Evolutionary conservation across 2,329 filamentous ascomycete genomes (phyloP).

Genomic region (Fusarium abutilonis): DNA sequence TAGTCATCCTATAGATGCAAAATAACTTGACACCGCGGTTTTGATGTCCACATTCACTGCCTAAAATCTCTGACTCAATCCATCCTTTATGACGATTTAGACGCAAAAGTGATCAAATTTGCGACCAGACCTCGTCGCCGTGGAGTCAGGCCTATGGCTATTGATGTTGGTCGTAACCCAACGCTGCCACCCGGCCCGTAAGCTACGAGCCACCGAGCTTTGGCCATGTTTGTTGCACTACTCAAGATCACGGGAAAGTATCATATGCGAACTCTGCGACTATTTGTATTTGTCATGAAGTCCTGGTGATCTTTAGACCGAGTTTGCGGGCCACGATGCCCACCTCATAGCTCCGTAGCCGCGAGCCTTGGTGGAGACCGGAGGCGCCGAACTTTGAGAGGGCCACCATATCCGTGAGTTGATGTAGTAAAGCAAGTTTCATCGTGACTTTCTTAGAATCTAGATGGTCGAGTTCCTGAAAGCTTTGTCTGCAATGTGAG

Average conservation of each 20-base stretch:
- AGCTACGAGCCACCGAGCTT: conserved; percentile 8
- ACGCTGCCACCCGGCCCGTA: conserved; percentile 2
- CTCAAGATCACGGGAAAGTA: neutral
- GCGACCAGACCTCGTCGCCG: neutral
- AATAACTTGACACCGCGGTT: too few species aligned
- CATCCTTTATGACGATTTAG: too few species aligned
- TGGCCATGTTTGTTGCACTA: neutral
- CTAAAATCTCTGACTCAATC: too few species aligned
- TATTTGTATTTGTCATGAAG: conserved; percentile 24
- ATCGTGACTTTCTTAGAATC: neutral
- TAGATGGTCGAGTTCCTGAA: neutral
- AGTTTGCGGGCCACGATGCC: conserved; percentile 3
- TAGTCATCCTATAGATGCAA: too few species aligned
- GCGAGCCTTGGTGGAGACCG: conserved; percentile 3
- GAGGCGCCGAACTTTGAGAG: conserved; percentile 34
- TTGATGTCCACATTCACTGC: too few species aligned
- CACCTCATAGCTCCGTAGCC: neutral
- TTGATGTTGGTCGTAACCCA: neutral
- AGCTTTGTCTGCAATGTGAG: neutral
- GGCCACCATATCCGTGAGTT: neutral
- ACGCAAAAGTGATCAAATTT: too few species aligned
- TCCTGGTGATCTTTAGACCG: neutral
- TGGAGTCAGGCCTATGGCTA: conserved; percentile 2
- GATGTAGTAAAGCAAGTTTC: neutral
- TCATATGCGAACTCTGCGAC: neutral